Base-by-base conservation (phyloP, 306 rosid species). In the Trifolium fragiferum region DNA sequence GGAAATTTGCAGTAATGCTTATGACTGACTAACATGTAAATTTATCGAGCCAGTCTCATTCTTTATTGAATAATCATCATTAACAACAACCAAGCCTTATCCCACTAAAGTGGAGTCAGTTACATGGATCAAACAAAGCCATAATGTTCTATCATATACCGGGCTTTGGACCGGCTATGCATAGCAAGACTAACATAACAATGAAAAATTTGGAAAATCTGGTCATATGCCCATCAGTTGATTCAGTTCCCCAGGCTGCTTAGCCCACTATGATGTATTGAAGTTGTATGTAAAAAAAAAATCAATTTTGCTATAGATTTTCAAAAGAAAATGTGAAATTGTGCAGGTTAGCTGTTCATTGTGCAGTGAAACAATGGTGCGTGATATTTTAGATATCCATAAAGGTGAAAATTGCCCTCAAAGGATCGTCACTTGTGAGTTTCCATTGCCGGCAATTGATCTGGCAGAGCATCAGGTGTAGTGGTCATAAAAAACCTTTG, bases 401-500 rank as follows among this genome's bases (percentile, higher is more conserved):
- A 89, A 76, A 85, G 90, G 93, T 44, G 93, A 93, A 84, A 86
- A 79, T 65, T 93, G 97, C 89, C 96, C 93, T 20, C 92, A 82
- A 76, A 87, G 96, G 84, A 85, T 93, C 66, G 93, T 80, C 43
- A 89, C 90, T 4, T 93, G 98, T 32, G 93, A 93, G 72, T 93
- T 93, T 71, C 98, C 98, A 32, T 81, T 87, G 85, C 96, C 96
- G 11, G 97, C 90, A 80, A 43, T 87, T 81, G 96, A 93, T 84
- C 86, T 93, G 76, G 89, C 89, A 1, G 97, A 93, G 72, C 98
- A 93, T 88, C 98, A 90, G 97, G 97, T 90, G 96, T 85, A 82
- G 40, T 58, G 21, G 27, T 21, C 59, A 9, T 53, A n/a, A 37
- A 38, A 57, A 27, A 54, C 70, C 71, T 64, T 16, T 10, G 47